Evolutionary conservation across 768 basidiomycete genomes (phyloP).

Genomic region (Antrodiella citrinella): DNA sequence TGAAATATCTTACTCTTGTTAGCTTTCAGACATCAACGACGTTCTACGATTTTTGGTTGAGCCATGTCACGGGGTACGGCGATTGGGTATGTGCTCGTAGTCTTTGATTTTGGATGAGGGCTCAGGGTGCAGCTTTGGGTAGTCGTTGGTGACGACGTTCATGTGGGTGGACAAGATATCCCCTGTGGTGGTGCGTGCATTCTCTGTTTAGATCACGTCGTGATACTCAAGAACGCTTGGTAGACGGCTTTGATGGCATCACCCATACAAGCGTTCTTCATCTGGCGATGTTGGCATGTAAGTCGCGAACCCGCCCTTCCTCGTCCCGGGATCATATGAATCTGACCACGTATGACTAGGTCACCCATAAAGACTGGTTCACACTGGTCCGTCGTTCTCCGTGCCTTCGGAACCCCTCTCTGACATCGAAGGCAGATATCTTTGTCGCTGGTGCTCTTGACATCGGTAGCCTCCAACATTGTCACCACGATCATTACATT

Average conservation of each 20-base stretch:
- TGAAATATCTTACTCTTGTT: background rate
- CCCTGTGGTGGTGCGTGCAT: constrained; percentile 9
- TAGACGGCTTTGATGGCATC: constrained; percentile 12
- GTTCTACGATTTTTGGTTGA: constrained; percentile 1
- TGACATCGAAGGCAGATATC: constrained; percentile 1
- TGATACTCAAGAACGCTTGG: background rate
- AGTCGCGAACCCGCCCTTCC: background rate
- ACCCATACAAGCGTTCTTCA: constrained; percentile 21
- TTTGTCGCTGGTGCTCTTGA: constrained; percentile 6
- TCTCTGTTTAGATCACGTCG: background rate
- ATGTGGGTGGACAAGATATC: constrained; percentile 15
- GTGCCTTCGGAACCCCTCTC: background rate
- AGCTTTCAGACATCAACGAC: background rate
- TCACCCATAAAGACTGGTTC: constrained; percentile 9
- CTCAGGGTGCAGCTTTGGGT: background rate
- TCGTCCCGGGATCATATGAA: background rate
- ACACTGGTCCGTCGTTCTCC: constrained; percentile 12
- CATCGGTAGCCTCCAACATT: constrained; percentile 3
- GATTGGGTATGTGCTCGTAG: background rate
- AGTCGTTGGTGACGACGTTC: constrained; percentile 9
- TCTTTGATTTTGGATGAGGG: background rate
- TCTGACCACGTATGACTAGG: constrained; percentile 1
- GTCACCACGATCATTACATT: constrained; percentile 13
- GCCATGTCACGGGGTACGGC: background rate
- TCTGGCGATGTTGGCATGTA: constrained; percentile 23